Conservation (phyloP, 345 rosid species). For the Dimocarpus longan region DNA sequence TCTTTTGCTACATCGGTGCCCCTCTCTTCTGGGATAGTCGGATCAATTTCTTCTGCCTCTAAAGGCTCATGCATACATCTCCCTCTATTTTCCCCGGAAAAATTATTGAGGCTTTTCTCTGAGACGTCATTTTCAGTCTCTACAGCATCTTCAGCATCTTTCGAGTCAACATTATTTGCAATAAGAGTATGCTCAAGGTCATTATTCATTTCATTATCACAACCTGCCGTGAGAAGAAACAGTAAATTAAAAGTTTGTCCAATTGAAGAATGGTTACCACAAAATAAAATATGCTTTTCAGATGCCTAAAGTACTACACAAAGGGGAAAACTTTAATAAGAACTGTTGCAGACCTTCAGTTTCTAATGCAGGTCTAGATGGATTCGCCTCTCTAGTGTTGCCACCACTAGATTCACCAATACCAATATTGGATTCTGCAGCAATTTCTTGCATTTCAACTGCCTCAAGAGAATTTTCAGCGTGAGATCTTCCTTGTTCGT, state of each 20-base stretch:
- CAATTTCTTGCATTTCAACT: slow-evolving; percentile 1
- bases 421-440: slow-evolving; percentile 8
- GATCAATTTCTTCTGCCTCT: slow-evolving; percentile 6
- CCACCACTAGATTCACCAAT: not conserved
- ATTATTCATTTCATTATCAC: slow-evolving; percentile 3
- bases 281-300: not conserved
- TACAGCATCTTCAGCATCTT: not conserved
- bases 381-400: not conserved
- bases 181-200: not conserved
- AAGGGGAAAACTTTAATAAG: not conserved
- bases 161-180: not conserved
- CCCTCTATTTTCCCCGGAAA: slow-evolving; percentile 10
- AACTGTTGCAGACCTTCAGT: slow-evolving; percentile 20
- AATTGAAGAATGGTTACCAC: not conserved
- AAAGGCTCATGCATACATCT: slow-evolving; percentile 2
- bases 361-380: slow-evolving; percentile 11
- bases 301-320: not conserved
- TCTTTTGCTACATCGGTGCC: not conserved
- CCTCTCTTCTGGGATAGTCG: slow-evolving; percentile 15
- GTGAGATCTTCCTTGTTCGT: slow-evolving; percentile 11
- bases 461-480: slow-evolving; percentile 8
- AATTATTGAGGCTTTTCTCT: not conserved
- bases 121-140: slow-evolving; percentile 3
- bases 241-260: not conserved
- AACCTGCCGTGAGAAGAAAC: not conserved